These are phyloP conservation scores for Claviceps purpurea DNA, from an alignment of 2,329 filamentous ascomycete genomes.

Conservation along the genomic window DNA sequence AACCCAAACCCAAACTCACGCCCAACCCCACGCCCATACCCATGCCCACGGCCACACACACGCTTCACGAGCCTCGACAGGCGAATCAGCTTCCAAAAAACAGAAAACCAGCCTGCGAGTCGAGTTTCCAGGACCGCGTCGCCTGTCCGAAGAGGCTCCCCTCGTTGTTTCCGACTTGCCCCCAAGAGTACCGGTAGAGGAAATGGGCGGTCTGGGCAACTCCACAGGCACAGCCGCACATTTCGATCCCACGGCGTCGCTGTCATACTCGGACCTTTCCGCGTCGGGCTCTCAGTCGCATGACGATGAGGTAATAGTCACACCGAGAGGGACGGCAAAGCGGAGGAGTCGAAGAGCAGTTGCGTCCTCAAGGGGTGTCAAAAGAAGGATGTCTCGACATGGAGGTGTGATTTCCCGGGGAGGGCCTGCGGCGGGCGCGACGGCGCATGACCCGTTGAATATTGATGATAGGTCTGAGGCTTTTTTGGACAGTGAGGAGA, in stretches of 20 bases:
- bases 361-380: too few species aligned
- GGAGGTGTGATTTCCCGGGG: background rate
- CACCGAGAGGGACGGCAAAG: background rate
- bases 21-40: too few species aligned
- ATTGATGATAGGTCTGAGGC: slow-evolving; percentile 3
- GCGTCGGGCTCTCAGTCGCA: slow-evolving; percentile 4
- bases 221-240: slow-evolving; percentile 23
- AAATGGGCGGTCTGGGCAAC: slow-evolving; percentile 22
- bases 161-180: background rate
- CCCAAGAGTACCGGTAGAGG: slow-evolving; percentile 16
- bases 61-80: background rate
- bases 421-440: background rate
- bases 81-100: slow-evolving; percentile 11
- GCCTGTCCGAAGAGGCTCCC: background rate
- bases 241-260: slow-evolving; percentile 20
- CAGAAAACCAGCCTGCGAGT: slow-evolving; percentile 9
- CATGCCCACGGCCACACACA: background rate
- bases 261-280: slow-evolving; percentile 3
- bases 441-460: slow-evolving; percentile 15
- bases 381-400: background rate
- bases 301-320: background rate
- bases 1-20: background rate
- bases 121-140: background rate
- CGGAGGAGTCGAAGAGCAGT: slow-evolving; percentile 3
- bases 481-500: background rate